Evolutionary conservation across 2,329 filamentous ascomycete genomes (phyloP).

Genomic region (Herpotrichia juniperi): DNA sequence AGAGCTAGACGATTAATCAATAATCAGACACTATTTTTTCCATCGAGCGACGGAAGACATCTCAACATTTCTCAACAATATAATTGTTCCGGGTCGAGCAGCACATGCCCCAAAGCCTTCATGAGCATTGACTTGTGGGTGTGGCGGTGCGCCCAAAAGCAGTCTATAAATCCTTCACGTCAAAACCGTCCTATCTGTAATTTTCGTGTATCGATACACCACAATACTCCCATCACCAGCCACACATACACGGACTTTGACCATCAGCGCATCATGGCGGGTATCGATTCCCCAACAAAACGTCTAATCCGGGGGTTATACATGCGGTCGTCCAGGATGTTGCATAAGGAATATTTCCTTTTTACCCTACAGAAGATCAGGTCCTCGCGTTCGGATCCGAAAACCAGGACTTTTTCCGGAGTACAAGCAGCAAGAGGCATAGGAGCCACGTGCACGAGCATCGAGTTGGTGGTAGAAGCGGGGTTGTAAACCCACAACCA

Average conservation of each 20-base stretch:
- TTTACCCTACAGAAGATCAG: not conserved
- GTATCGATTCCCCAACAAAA: not conserved
- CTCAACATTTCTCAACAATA: not conserved
- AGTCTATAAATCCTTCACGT: not conserved
- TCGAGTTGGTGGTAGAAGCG: slow-evolving; percentile 2
- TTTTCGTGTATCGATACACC: slow-evolving; percentile 9
- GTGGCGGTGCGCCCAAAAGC: slow-evolving; percentile 12
- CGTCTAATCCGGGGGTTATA: not conserved
- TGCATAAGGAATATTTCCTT: not conserved
- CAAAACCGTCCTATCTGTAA: slow-evolving; percentile 5
- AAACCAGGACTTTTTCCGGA: not conserved
- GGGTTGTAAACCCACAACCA: not conserved
- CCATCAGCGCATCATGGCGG: not conserved
- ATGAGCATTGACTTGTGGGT: not conserved
- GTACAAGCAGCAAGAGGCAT: not conserved
- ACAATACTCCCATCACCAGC: slow-evolving; percentile 9
- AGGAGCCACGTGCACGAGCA: not conserved
- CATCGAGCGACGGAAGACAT: not conserved
- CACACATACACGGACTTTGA: not conserved
- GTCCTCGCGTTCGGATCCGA: not conserved
- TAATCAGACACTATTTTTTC: not conserved
- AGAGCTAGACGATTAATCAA: slow-evolving; percentile 43
- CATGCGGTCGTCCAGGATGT: not conserved
- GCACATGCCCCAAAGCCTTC: no score
- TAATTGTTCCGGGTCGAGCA: not conserved